A percentile compares a stretch with the other conserved stretches of the same genome.
Conservation (phyloP, 169 alveolate genomes). For the Amoebophrya sp. region DNA sequence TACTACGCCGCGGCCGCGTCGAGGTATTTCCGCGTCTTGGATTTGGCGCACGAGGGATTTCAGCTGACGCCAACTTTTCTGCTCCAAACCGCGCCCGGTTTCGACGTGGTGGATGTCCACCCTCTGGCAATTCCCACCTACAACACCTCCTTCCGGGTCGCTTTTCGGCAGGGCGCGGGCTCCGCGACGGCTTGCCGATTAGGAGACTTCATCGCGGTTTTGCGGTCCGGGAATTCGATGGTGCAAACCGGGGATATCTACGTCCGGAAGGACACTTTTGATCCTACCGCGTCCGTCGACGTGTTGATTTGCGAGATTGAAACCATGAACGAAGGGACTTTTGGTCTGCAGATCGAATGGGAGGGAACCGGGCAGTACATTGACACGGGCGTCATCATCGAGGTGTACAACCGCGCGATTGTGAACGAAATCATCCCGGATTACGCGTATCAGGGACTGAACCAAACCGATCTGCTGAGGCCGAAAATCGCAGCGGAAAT, state of each 20-base stretch:
- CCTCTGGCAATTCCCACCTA: neutral
- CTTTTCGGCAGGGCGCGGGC: neutral
- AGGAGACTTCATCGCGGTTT: neutral
- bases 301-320: neutral
- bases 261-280: constrained; percentile 4
- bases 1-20: constrained; percentile 3
- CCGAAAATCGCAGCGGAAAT: neutral
- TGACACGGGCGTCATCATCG: neutral
- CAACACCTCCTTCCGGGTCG: neutral
- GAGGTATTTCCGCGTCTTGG: neutral
- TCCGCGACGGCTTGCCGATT: neutral
- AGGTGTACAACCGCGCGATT: neutral
- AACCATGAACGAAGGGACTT: constrained; percentile 7
- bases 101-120: neutral
- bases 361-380: neutral
- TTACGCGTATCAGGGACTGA: neutral
- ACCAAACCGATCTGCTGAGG: neutral
- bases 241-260: neutral
- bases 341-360: neutral
- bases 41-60: neutral
- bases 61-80: neutral
- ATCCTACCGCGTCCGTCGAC: neutral
- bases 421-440: neutral
- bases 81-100: neutral
- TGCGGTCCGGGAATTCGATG: neutral